Evolutionary conservation across 2,329 filamentous ascomycete species (phyloP).

Genomic region (Raffaelea arxii): DNA sequence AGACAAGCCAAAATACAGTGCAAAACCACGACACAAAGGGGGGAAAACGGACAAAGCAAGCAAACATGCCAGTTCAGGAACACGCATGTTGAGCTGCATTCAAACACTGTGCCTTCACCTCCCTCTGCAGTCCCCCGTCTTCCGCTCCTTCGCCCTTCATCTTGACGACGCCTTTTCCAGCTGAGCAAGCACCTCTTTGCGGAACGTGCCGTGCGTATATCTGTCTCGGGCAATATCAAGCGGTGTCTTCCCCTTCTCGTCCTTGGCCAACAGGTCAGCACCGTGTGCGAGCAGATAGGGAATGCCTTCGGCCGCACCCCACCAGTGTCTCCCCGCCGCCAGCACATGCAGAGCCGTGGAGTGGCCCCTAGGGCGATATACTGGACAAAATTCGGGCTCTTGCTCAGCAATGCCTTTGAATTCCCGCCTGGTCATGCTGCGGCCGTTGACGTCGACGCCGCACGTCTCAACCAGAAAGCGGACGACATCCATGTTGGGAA

Average conservation of each 20-base stretch:
- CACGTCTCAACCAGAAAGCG: constrained; percentile 5
- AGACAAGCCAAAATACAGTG: too few relatives aligned
- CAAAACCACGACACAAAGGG: too few relatives aligned
- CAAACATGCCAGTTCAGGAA: too few relatives aligned
- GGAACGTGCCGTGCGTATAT: too few relatives aligned
- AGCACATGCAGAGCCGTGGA: not conserved
- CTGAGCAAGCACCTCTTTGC: too few relatives aligned
- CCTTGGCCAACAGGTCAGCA: not conserved
- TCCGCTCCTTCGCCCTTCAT: too few relatives aligned
- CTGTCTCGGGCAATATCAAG: not conserved
- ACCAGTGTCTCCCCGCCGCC: not conserved
- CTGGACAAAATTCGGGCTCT: not conserved
- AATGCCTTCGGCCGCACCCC: not conserved
- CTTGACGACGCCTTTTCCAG: too few relatives aligned
- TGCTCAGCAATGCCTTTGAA: not conserved
- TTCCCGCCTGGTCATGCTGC: constrained; percentile 1
- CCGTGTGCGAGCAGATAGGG: constrained; percentile 1
- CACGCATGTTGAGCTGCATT: too few relatives aligned
- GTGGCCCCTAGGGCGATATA: not conserved
- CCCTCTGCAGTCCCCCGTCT: too few relatives aligned
- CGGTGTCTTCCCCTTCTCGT: constrained; percentile 1
- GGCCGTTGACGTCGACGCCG: constrained; percentile 4
- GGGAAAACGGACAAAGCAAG: too few relatives aligned
- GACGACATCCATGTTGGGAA: constrained; percentile 7
- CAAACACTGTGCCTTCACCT: too few relatives aligned